These are phyloP conservation scores for Lasiodiplodia hormozganensis DNA, from an alignment of 2,329 filamentous ascomycete species.

Conservation along the genomic window DNA sequence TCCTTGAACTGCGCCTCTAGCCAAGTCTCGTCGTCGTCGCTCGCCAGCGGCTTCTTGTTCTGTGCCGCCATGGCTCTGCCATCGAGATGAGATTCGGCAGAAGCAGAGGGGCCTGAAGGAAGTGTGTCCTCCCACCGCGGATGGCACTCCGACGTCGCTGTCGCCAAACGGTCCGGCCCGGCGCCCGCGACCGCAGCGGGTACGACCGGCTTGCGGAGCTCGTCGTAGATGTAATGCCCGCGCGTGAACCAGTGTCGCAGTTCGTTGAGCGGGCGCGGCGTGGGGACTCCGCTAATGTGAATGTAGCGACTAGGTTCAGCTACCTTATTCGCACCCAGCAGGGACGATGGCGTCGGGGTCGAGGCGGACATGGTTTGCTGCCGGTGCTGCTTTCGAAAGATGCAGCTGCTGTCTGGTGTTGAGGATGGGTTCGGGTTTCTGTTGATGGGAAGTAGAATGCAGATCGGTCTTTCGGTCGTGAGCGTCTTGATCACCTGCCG, in stretches of 20 bases:
- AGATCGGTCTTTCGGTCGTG: not conserved
- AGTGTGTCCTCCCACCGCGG: constrained; percentile 10
- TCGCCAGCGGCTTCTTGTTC: too few species aligned
- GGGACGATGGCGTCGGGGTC: not conserved
- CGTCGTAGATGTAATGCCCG: constrained; percentile 14
- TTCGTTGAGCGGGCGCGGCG: not conserved
- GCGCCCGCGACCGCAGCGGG: not conserved
- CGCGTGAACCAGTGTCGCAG: constrained; percentile 7
- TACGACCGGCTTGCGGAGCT: not conserved
- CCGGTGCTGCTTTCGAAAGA: too few species aligned
- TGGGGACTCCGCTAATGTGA: not conserved
- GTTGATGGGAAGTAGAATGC: not conserved
- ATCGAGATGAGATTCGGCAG: too few species aligned
- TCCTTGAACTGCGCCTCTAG: not conserved
- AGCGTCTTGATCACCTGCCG: too few species aligned
- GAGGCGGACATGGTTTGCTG: not conserved
- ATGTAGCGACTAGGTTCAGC: not conserved
- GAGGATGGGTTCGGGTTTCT: too few species aligned
- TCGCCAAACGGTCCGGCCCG: not conserved
- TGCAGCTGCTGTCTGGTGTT: too few species aligned
- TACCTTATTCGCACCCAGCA: not conserved
- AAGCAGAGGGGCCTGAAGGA: too few species aligned
- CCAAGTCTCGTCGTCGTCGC: not conserved
- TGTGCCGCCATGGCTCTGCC: too few species aligned
- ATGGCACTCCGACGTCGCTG: not conserved